phyloP scores from a whole-genome alignment of 2,329 filamentous ascomycete genomes.

The Neocucurbitaria cava region DNA sequence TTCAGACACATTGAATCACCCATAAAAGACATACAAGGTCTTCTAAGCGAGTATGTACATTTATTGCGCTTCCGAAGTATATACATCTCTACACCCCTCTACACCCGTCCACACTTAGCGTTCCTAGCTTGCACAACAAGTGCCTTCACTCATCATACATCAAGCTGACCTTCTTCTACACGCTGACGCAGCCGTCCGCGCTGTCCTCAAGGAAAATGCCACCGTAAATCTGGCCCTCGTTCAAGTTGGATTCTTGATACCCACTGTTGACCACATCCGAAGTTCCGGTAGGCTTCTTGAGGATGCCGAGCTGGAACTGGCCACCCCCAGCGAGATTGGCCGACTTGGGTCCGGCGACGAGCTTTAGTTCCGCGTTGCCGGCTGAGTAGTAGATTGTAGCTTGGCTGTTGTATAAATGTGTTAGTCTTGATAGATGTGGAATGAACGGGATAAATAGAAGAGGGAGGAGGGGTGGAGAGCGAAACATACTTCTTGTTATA shows the following conservation, averaged over 20 bases:
- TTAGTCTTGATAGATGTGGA: too few relatives aligned
- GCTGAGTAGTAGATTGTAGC: slow-evolving; percentile 65
- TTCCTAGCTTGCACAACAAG: neutral
- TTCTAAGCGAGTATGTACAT: neutral
- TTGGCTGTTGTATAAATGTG: slow-evolving; percentile 59
- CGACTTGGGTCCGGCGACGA: slow-evolving; percentile 54
- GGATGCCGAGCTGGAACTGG: slow-evolving; percentile 67
- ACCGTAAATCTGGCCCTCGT: slow-evolving; percentile 50
- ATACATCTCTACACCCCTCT: neutral
- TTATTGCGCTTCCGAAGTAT: neutral
- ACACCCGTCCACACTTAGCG: neutral
- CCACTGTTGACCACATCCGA: slow-evolving; percentile 49
- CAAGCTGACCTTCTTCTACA: slow-evolving; percentile 19
- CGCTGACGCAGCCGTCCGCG: slow-evolving; percentile 40
- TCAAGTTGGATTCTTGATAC: slow-evolving; percentile 42
- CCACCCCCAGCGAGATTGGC: slow-evolving; percentile 65
- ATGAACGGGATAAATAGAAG: neutral
- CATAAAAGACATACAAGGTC: too few relatives aligned
- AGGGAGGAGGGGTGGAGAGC: neutral
- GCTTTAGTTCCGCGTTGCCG: slow-evolving; percentile 53
- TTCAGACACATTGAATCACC: too few relatives aligned
- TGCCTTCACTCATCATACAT: too few relatives aligned
- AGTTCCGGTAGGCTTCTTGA: slow-evolving; percentile 65
- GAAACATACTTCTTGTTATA: slow-evolving; percentile 61
- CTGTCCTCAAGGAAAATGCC: slow-evolving; percentile 50